Base-by-base conservation (phyloP, 2,329 filamentous ascomycete species). In the Fusarium aywerte region DNA sequence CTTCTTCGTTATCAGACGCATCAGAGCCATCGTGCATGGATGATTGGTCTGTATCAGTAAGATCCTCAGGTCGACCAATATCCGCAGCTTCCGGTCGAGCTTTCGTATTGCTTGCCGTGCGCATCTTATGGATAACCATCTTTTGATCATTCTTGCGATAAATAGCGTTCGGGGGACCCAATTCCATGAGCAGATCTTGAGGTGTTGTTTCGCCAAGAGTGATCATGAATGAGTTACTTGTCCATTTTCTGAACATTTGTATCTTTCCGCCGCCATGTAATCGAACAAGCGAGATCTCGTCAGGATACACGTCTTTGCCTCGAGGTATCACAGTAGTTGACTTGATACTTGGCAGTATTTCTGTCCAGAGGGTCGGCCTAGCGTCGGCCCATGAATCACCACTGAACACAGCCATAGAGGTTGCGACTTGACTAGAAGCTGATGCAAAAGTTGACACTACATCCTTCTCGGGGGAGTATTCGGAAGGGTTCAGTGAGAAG, bases 91-190 rank as follows among this genome's bases (percentile, higher is more conserved):
- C 82, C 2, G 84, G 81, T 36, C 84, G 80, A 23, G 78, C 78
- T 40, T 83, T 80, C 33, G 81, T 82, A 61, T 84, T 82, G 69
- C 85, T 87, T 7, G 81, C 78, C 6, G 84, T 81, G 21, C 87
- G 82, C 70, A 85, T 82, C 76, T 89, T 88, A 76, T 97, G 94
- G 51, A 97, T 96, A 13, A 92, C 91, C 80, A 97, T 91, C 47
- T 92, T 88, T 75, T 93, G 90, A 76, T 97, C 93, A 73, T 91
- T 92, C 80, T 97, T 97, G 65, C 92, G 88, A 78, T 97, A 97
- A 42, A 97, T 96, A 20, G 94, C 92, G 76, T 97, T 95, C 3
- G 96, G 96, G 7, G 96, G 93, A 0, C 96, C 96, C 9, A 99
- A 85, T 74, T 97, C 94, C 58, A 92, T 90, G 20, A 98, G 87